Base-by-base conservation (phyloP, 345 rosid genomes). In the Salix arbutifolia region DNA sequence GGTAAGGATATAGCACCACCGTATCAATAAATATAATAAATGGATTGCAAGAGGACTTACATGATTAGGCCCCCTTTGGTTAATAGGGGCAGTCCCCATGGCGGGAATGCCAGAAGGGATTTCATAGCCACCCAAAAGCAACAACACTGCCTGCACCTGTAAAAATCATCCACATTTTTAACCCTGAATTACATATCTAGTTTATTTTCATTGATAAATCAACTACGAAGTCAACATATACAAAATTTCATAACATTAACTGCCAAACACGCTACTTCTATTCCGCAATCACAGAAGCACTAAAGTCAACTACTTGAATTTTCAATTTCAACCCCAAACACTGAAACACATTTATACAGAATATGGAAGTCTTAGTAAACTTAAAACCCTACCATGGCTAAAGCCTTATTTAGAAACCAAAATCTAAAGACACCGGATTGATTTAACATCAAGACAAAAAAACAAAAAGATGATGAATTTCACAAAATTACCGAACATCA, bases 71-170 rank as follows among this genome's bases (percentile, higher is more conserved):
- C 77, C 84, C 78, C 80, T 77, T 53, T 75, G 86, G 73, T 60
- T 70, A 72, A 71, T 28, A 56, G 86, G 78, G 28, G 28, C 72
- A 13, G 84, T 65, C 79, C 76, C 85, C 10, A 65, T 7, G 40
- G 83, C 70, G 33, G 85, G 89, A 81, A 84, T 78, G 35, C 77
- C 87, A n/a, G 85, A 75, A 65, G 89, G 89, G 56, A 84, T 77
- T 80, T 86, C 87, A 72, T 75, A 79, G 64, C 87, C 89, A n/a
- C 89, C 89, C 65, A 86, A 81, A 72, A 84, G 85, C 71, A 86
- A 74, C 64, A 86, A 75, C 13, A 86, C 89, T 42, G 85, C 89
- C 69, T 84, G 89, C 25, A 86, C 89, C 89, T 86, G 79, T 21
- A 53, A 67, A 52, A 40, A 13, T 58, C 13, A 71, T 74, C 23